Base-by-base conservation (phyloP, 2,329 filamentous ascomycete species). In the Diaporthe citrichinensis region DNA sequence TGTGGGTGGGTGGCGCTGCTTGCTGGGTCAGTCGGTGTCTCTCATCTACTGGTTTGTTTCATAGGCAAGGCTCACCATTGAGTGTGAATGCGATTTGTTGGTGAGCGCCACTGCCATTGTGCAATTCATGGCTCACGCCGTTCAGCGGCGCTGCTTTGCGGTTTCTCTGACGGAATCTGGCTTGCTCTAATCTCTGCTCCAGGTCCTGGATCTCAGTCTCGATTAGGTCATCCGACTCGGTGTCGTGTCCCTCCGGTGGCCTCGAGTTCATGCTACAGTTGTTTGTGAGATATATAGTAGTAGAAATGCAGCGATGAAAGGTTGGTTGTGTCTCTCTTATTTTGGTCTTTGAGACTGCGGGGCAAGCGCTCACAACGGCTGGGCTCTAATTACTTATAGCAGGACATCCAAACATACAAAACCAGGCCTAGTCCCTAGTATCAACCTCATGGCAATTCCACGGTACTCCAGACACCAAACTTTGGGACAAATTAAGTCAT, bases 191-290 rank as follows among this genome's bases (percentile, higher is more conserved):
- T 25, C 41, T 73, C n/a, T 59, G 53, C 36, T 94, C 91, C 15
- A 94, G 85, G 28, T 89, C 86, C 10, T 84, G 84, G 77, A 94
- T 91, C 82, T 94, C 91, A 82, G 88, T 81, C 76, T 87, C 83
- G 39, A 85, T 81, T 17, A 78, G 78, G 4, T 69, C 46, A 12
- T 44, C 31, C 15, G 76, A 75, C 68, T 71, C 58, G 39, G 15
- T 28, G 36, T 58, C 57, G 67, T 65, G 28, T 20, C 2, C 15
- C 14, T 55, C 36, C 7, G 39, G 36, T 3, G 41, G 34, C 41
- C 39, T 36, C 23, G 74, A 41, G 36, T 51, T 65, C 76, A 77
- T 77, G 55, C 58, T 76, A 39, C 23, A 53, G 25, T 23, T 31
- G 12, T 23, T 71, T 28, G 34, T 39, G 69, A 59, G 10, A 55